phyloP scores from a whole-genome alignment of 1,284 basidiomycete genomes.

The Inonotus hispidus region DNA sequence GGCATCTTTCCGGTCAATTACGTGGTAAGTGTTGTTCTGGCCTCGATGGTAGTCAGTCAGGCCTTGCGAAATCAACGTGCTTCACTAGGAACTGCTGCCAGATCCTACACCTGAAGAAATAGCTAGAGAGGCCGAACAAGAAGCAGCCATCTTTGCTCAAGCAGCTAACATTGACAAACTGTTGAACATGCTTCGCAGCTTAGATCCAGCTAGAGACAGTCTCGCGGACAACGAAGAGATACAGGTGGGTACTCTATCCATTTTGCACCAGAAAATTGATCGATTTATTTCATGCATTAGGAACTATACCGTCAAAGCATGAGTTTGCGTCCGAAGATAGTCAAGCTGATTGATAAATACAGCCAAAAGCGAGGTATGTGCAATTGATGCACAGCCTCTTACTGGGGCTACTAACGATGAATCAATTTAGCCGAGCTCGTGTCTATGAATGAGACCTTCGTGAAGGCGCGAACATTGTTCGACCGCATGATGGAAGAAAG shows the following conservation, averaged over 20 bases:
- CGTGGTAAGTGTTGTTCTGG: conserved; percentile 55
- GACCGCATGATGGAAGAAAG: conserved; percentile 91
- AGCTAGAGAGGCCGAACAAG: conserved; percentile 82
- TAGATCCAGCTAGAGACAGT: conserved; percentile 79
- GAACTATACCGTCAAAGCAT: conserved; percentile 91
- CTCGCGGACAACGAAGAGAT: conserved; percentile 94
- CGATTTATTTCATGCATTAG: conserved; percentile 32
- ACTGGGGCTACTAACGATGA: not conserved
- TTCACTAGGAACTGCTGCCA: conserved; percentile 78
- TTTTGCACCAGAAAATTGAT: not conserved
- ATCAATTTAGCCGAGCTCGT: conserved; percentile 66
- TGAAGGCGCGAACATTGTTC: conserved; percentile 77
- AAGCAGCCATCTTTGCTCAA: conserved; percentile 82
- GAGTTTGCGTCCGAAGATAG: conserved; percentile 88
- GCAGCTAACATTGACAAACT: conserved; percentile 86
- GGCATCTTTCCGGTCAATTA: conserved; percentile 99
- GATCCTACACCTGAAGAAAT: conserved; percentile 80
- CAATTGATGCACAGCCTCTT: not conserved
- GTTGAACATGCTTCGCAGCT: conserved; percentile 69
- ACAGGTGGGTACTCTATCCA: conserved; percentile 46
- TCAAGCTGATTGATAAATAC: conserved; percentile 96
- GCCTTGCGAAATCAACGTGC: not conserved
- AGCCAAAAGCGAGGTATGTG: conserved; percentile 81
- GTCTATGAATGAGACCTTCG: conserved; percentile 86
- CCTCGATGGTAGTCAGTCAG: not conserved